A percentile compares a stretch with the other conserved stretches of the same genome.
Evolutionary conservation across 371 early-diverging fungal species (phyloP).

Genomic region (Apophysomyces elegans): DNA sequence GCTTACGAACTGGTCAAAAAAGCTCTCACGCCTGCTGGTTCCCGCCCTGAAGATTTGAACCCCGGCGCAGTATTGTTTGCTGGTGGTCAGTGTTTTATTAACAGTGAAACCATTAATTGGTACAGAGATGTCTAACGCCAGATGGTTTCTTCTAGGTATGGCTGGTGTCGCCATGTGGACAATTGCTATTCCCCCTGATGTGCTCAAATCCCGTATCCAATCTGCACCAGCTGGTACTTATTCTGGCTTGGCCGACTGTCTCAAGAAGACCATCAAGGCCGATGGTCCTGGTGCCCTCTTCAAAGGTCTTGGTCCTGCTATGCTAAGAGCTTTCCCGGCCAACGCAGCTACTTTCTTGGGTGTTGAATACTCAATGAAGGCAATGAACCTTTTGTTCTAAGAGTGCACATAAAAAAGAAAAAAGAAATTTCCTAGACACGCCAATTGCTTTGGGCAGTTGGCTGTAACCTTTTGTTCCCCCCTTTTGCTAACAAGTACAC

Average conservation of each 20-base stretch:
- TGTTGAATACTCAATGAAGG: conserved; percentile 52
- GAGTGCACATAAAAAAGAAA: neutral
- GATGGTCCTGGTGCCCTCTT: conserved; percentile 95
- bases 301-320: conserved; percentile 95
- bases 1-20: conserved; percentile 92
- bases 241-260: conserved; percentile 78
- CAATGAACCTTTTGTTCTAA: conserved; percentile 51
- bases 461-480: neutral
- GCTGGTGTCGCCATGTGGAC: conserved; percentile 88
- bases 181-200: conserved; percentile 93
- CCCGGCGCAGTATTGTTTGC: conserved; percentile 88
- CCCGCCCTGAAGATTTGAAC: conserved; percentile 73
- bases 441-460: neutral
- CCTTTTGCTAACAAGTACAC: neutral
- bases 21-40: conserved; percentile 73
- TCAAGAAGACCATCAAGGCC: conserved; percentile 78
- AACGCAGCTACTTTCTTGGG: conserved; percentile 78
- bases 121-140: neutral
- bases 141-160: conserved; percentile 45
- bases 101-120: neutral
- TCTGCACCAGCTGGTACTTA: conserved; percentile 94
- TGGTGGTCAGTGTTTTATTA: conserved; percentile 72
- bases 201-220: conserved; percentile 96
- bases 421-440: neutral
- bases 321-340: conserved; percentile 95